These are phyloP conservation scores for Pseudisothecium myosuroides DNA, from an alignment of 225 moss, liverwort and hornwort genomes.

Conservation along the genomic window DNA sequence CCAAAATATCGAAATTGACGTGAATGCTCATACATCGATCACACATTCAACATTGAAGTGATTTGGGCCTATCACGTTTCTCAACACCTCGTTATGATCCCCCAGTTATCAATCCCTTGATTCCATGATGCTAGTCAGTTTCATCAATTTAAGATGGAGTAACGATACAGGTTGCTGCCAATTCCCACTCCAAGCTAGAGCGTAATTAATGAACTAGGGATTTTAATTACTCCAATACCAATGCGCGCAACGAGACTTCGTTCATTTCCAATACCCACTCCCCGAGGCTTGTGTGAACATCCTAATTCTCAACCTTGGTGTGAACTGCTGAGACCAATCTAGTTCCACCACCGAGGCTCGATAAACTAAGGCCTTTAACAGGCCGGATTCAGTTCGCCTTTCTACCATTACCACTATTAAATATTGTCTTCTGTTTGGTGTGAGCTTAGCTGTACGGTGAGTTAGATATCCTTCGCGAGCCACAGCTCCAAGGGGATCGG, in stretches of 20 bases:
- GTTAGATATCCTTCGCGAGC: background rate
- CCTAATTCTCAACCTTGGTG: background rate
- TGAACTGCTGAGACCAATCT: background rate
- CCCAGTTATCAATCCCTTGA: too few relatives aligned
- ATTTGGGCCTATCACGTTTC: too few relatives aligned
- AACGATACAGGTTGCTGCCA: too few relatives aligned
- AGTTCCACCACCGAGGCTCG: background rate
- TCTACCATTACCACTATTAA: background rate
- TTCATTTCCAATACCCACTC: background rate
- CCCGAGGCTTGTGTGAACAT: background rate
- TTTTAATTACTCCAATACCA: too few relatives aligned
- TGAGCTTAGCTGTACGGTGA: background rate
- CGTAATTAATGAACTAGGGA: too few relatives aligned
- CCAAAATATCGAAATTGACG: background rate
- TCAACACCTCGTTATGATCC: too few relatives aligned
- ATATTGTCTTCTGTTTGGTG: background rate
- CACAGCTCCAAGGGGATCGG: background rate
- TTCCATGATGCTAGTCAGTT: too few relatives aligned
- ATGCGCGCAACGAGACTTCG: too few relatives aligned
- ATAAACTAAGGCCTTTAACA: too few relatives aligned
- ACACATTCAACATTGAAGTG: background rate
- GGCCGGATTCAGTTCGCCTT: background rate
- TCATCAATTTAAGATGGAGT: too few relatives aligned
- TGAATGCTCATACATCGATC: background rate
- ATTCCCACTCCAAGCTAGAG: too few relatives aligned